Evolutionary conservation across 306 rosid species (phyloP), one percentile per base, ranked within the genome.

Genomic region (Trichosanthes cucumerina): DNA sequence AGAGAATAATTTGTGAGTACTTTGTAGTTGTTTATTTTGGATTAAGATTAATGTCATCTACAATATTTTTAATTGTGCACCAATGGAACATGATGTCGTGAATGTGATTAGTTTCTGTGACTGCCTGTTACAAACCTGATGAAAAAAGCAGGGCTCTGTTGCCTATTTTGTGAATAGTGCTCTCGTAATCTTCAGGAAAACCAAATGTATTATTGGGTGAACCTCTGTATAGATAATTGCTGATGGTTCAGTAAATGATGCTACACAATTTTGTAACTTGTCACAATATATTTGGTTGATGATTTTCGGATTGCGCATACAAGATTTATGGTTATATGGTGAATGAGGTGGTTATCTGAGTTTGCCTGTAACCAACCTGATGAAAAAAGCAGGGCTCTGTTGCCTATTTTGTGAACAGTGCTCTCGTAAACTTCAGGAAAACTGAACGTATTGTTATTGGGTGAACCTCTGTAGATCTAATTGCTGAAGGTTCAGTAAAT

Each of bases 401-500:
- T 84, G 83, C 83, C 86, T 73, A 38, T 18, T 36, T 2, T 82
- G 86, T 90, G 90, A 82, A 66, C 82, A 46, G 86, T 69, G 72
- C 87, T 86, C 88, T 86, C 60, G 85, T 88, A 81, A 81, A 47
- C 78, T 16, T 89, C 91, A 90, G 92, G 90, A 75, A 88, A 31
- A 89, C 78, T 6, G 9, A 36, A 23, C 36, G 82, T 88, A 87
- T 77, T 81, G 84, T 89, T 86, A 0, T 90, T 91, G 93, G 96
- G 93, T 91, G 97, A 91, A 89, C 90, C 93, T 89, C 82, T 81
- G 85, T 75, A 33, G 16, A 54, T 43, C 13, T 34, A 53, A 77
- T 89, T 83, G 77, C 81, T 75, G 65, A 85, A 84, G 91, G 89
- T 89, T 93, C 91, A 88, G 91, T 89, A 74, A 93, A 93, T 70